A percentile compares a stretch with the other conserved stretches of the same genome.
phyloP scores from a whole-genome alignment of 192 early-diverging fungal species.

The Coemansia sp. region DNA sequence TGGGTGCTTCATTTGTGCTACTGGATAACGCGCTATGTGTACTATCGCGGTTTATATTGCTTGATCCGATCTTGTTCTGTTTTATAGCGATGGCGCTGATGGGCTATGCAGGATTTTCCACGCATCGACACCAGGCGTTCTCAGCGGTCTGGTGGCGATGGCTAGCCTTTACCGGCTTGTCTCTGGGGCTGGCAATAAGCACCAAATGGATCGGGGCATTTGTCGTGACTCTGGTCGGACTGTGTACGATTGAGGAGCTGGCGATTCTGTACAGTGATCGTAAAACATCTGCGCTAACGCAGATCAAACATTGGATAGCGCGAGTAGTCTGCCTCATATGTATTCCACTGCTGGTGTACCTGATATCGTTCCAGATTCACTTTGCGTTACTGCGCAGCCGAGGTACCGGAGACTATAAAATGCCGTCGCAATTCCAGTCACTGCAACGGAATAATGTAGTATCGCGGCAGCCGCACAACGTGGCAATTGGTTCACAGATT shows the following conservation, averaged over 20 bases:
- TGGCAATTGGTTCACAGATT: constrained; percentile 27
- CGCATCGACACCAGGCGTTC: constrained; percentile 52
- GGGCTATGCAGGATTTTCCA: constrained; percentile 59
- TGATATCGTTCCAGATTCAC: constrained; percentile 85
- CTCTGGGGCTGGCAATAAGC: constrained; percentile 66
- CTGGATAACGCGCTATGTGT: constrained; percentile 63
- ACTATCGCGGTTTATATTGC: constrained; percentile 68
- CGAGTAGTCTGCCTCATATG: constrained; percentile 78
- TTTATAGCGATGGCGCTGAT: constrained; percentile 62
- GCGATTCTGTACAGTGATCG: constrained; percentile 77
- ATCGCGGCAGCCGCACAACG: constrained; percentile 21
- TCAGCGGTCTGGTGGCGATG: constrained; percentile 65
- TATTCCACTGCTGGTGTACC: constrained; percentile 72
- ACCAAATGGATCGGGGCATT: constrained; percentile 98
- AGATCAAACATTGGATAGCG: constrained; percentile 75
- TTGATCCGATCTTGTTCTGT: constrained; percentile 71
- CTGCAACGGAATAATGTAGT: constrained; percentile 75
- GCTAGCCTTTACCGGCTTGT: constrained; percentile 60
- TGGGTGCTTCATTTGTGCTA: constrained; percentile 65
- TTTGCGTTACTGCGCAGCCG: constrained; percentile 76
- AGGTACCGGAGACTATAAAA: constrained; percentile 91
- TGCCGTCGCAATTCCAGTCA: constrained; percentile 87
- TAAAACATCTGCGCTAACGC: constrained; percentile 57
- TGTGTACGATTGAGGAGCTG: constrained; percentile 89
- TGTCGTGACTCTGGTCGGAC: constrained; percentile 79